These are phyloP conservation scores for Rhodamnia argentea DNA, from an alignment of 345 rosid species.

Conservation along the genomic window DNA sequence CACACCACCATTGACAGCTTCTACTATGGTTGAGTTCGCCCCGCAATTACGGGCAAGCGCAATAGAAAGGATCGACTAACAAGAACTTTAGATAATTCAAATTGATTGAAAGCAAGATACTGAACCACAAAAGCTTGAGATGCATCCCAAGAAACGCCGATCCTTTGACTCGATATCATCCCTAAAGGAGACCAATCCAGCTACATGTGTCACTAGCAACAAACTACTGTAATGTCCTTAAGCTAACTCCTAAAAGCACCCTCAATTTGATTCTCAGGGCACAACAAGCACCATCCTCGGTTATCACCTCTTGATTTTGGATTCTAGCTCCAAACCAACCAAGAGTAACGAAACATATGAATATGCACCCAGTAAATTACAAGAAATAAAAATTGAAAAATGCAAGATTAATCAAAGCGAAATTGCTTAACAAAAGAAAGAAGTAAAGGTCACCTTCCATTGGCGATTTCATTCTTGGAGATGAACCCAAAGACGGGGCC, in stretches of 20 bases:
- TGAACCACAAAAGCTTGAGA: not conserved
- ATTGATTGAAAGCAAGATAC: not conserved
- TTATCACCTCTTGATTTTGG: not conserved
- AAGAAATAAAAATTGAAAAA: not conserved
- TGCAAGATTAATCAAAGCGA: not conserved
- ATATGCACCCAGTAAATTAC: too few relatives aligned
- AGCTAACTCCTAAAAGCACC: not conserved
- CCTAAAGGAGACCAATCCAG: not conserved
- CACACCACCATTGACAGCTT: not conserved
- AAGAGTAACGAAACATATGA: too few relatives aligned
- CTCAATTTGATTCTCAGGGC: not conserved
- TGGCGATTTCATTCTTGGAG: constrained; percentile 76
- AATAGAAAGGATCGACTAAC: not conserved
- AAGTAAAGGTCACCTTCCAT: constrained; percentile 53
- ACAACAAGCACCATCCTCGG: not conserved
- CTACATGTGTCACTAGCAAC: not conserved
- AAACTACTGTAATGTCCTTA: not conserved
- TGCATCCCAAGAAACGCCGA: not conserved
- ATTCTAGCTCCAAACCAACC: not conserved
- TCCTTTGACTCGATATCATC: not conserved
- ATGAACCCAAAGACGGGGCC: constrained; percentile 93
- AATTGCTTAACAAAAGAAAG: not conserved
- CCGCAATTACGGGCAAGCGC: not conserved
- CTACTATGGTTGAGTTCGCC: not conserved
- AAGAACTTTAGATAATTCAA: not conserved